phyloP scores from a whole-genome alignment of 768 basidiomycete species.

The Inosperma sp. region DNA sequence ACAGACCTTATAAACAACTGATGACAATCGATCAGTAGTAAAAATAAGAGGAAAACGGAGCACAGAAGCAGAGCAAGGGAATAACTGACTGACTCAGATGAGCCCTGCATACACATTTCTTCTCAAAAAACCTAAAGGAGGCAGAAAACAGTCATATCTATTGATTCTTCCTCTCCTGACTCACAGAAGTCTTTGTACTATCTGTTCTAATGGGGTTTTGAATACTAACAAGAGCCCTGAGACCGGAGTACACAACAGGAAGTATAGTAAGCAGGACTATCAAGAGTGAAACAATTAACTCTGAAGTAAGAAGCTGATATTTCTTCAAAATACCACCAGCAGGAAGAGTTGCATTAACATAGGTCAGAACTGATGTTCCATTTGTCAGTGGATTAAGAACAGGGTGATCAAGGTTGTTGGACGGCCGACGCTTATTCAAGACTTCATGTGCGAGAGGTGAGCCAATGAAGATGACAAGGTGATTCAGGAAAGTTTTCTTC shows the following conservation, averaged over 20 bases:
- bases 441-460: conserved; percentile 39
- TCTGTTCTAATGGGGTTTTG: conserved; percentile 64
- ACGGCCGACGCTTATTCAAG: conserved; percentile 40
- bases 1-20: too few species aligned
- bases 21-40: too few species aligned
- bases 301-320: conserved; percentile 77
- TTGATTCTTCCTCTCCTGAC: conserved; percentile 74
- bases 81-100: too few species aligned
- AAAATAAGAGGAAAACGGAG: too few species aligned
- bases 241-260: conserved; percentile 59
- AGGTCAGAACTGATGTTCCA: conserved; percentile 7
- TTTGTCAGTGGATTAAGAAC: conserved; percentile 18
- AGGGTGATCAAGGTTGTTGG: conserved; percentile 23
- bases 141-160: too few species aligned
- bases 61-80: too few species aligned
- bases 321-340: conserved; percentile 61
- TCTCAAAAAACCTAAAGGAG: too few species aligned
- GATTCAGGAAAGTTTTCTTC: conserved; percentile 47
- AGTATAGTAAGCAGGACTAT: conserved; percentile 62
- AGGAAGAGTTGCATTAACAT: conserved; percentile 35
- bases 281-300: conserved; percentile 61
- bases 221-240: conserved; percentile 66
- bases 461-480: conserved; percentile 66
- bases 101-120: too few species aligned
- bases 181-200: conserved; percentile 56